phyloP scores from a whole-genome alignment of 345 rosid species.

The Rhodamnia rubescens region DNA sequence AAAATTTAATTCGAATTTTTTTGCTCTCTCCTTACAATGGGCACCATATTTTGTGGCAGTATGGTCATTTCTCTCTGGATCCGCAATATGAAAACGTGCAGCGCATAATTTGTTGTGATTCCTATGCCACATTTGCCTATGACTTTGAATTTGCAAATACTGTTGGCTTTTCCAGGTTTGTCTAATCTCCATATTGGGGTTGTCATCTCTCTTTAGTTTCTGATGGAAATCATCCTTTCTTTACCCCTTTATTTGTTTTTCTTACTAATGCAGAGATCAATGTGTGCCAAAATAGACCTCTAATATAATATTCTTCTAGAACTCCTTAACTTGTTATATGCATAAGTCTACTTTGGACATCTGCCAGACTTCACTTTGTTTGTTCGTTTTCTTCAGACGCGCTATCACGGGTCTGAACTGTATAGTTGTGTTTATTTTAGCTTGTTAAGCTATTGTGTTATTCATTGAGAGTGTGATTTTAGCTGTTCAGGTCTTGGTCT shows the following conservation, averaged over 20 bases:
- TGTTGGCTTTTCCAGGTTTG: conserved; percentile 81
- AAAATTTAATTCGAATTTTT: background rate
- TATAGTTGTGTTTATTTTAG: background rate
- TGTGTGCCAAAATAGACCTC: background rate
- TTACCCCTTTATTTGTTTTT: background rate
- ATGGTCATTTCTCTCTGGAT: conserved; percentile 96
- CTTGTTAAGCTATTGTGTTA: background rate
- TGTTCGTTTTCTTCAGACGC: background rate
- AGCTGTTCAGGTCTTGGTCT: background rate
- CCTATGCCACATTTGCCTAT: conserved; percentile 88
- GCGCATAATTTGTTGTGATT: conserved; percentile 94
- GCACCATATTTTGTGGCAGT: conserved; percentile 38
- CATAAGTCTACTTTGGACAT: background rate
- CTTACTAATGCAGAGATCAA: background rate
- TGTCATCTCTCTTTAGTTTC: background rate
- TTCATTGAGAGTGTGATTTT: background rate
- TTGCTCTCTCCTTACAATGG: background rate
- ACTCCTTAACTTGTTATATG: background rate
- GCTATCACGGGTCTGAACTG: background rate
- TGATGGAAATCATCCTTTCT: background rate
- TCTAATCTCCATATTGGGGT: background rate
- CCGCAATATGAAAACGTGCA: conserved; percentile 97
- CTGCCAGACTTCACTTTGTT: background rate
- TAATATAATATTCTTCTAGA: background rate
- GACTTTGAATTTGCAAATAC: conserved; percentile 81